These are phyloP conservation scores for Phytophthora citricola DNA, from an alignment of 352 stramenopile species.

Conservation along the genomic window DNA sequence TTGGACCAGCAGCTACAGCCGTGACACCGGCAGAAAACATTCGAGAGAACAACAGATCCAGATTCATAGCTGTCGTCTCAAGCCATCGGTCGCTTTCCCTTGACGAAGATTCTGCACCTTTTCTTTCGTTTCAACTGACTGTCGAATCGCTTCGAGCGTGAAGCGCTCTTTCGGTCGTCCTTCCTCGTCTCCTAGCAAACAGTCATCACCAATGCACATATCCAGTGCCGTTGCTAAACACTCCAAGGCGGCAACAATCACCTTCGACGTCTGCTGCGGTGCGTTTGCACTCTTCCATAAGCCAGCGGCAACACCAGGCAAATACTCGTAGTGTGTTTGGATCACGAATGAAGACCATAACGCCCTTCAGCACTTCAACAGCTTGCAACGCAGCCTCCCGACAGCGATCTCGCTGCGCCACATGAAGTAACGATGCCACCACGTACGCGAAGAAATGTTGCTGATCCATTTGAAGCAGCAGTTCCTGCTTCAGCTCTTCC, in stretches of 20 bases:
- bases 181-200: slow-evolving; percentile 9
- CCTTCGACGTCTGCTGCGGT: slow-evolving; percentile 71
- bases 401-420: slow-evolving; percentile 61
- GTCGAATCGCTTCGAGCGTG: slow-evolving; percentile 43
- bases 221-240: slow-evolving; percentile 51
- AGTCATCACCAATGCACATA: slow-evolving; percentile 44
- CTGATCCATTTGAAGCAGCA: slow-evolving; percentile 40
- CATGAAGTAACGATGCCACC: slow-evolving; percentile 64
- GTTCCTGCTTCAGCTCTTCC: slow-evolving; percentile 9
- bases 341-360: slow-evolving; percentile 51
- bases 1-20: slow-evolving; percentile 30
- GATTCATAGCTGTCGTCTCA: slow-evolving; percentile 55
- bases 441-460: slow-evolving; percentile 79
- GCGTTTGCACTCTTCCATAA: slow-evolving; percentile 73
- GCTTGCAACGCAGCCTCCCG: slow-evolving; percentile 45
- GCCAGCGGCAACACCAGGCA: slow-evolving; percentile 67
- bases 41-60: slow-evolving; percentile 67
- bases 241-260: slow-evolving; percentile 63
- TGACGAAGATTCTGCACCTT: background rate
- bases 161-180: slow-evolving; percentile 24
- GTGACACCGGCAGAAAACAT: slow-evolving; percentile 54
- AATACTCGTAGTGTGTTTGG: slow-evolving; percentile 56
- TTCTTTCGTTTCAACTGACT: slow-evolving; percentile 18
- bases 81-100: slow-evolving; percentile 58
- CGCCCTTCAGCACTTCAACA: slow-evolving; percentile 47